Evolutionary conservation across 1,284 basidiomycete genomes (phyloP).

Genomic region (Ceratobasidium sp.): DNA sequence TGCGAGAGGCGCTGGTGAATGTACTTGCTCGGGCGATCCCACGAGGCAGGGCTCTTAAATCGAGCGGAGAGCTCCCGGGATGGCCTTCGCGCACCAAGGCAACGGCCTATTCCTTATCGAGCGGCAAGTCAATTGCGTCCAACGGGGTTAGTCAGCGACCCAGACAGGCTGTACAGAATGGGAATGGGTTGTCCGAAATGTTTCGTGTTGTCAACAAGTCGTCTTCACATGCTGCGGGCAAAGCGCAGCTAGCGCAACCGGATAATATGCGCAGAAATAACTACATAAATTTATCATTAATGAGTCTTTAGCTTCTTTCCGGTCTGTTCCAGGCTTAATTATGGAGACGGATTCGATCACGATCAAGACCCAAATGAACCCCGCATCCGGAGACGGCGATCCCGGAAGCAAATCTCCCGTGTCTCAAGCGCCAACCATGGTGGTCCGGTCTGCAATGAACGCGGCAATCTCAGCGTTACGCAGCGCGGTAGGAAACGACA

Average conservation of each 20-base stretch:
- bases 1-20: conserved; percentile 8
- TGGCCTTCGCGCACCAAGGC: conserved; percentile 25
- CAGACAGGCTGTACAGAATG: background rate
- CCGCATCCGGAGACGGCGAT: conserved; percentile 4
- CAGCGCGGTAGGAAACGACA: conserved; percentile 7
- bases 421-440: conserved; percentile 20
- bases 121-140: background rate
- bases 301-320: no score
- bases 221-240: no score
- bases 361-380: conserved; percentile 31
- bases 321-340: background rate
- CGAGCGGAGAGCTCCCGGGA: conserved; percentile 19
- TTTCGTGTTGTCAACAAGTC: background rate
- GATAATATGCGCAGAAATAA: background rate
- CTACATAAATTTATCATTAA: background rate
- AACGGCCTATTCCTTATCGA: conserved; percentile 17
- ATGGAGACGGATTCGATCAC: conserved; percentile 21
- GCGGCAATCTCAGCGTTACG: conserved; percentile 11
- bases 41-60: conserved; percentile 36
- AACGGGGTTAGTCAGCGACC: background rate
- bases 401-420: conserved; percentile 33
- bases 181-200: background rate
- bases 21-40: conserved; percentile 9
- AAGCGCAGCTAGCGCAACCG: no score
- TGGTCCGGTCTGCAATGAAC: conserved; percentile 1